Evolutionary conservation across 306 rosid species (phyloP).

Genomic region (Pterocarpus santalinus): DNA sequence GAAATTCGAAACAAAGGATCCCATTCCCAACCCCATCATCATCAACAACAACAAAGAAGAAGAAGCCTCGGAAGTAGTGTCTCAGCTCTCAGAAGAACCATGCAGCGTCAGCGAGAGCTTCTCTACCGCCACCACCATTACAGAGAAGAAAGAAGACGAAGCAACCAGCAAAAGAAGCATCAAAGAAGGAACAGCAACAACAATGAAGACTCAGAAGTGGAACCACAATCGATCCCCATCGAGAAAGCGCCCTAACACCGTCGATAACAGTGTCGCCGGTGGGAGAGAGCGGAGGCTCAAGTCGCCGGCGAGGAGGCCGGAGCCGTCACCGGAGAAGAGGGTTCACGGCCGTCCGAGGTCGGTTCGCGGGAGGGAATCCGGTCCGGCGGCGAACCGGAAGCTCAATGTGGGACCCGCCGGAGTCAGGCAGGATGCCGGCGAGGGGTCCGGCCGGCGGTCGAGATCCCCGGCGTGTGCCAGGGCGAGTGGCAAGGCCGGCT

Average conservation of each 20-base stretch:
- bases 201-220: conserved; percentile 41
- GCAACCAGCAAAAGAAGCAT: conserved; percentile 67
- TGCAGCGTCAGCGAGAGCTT: conserved; percentile 70
- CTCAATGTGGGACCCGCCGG: conserved; percentile 46
- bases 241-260: conserved; percentile 64
- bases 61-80: conserved; percentile 55
- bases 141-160: conserved; percentile 77
- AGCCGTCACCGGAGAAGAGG: conserved; percentile 65
- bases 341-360: conserved; percentile 47
- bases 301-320: conserved; percentile 55
- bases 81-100: conserved; percentile 65
- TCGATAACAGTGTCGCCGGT: conserved; percentile 40
- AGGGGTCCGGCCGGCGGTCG: conserved; percentile 66
- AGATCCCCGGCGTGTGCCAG: conserved; percentile 80
- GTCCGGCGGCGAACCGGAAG: conserved; percentile 53
- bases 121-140: conserved; percentile 65
- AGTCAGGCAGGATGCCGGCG: conserved; percentile 59
- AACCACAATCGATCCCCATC: conserved; percentile 48
- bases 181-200: conserved; percentile 51
- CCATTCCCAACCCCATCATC: not conserved
- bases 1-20: conserved; percentile 29
- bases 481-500: conserved; percentile 39
- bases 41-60: conserved; percentile 20
- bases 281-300: conserved; percentile 58
- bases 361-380: conserved; percentile 63